Percentiles rank a stretch among this genome's conserved stretches.
Evolutionary conservation across 768 basidiomycete genomes (phyloP).

Genomic region (Auricularia sp.): DNA sequence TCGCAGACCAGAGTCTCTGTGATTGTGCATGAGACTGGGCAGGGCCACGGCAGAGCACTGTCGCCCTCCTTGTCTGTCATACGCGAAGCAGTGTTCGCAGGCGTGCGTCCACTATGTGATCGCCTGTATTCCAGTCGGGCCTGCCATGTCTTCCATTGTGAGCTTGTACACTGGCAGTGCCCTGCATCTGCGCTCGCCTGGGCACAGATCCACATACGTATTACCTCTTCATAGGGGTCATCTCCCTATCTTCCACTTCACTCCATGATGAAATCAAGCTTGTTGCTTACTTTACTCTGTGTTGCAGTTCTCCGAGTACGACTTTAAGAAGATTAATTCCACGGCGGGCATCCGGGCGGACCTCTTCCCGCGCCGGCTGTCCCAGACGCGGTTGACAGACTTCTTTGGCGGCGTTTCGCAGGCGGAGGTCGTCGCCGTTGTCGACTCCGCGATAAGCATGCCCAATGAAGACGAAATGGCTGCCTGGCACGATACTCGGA

Average conservation of each 20-base stretch:
- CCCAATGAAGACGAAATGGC: background rate
- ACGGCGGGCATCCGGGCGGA: slow-evolving; percentile 84
- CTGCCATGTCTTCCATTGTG: too few species aligned
- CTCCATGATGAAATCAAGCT: background rate
- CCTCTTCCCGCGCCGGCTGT: slow-evolving; percentile 52
- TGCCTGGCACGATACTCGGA: background rate
- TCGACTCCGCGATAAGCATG: background rate
- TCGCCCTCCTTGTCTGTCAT: too few species aligned
- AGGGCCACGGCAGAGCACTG: too few species aligned
- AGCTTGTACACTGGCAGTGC: background rate
- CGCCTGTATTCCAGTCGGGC: too few species aligned
- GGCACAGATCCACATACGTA: background rate
- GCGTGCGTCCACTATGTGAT: too few species aligned
- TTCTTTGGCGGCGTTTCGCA: slow-evolving; percentile 85
- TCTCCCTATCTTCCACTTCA: too few species aligned
- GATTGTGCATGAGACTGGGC: too few species aligned
- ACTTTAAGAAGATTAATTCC: slow-evolving; percentile 65
- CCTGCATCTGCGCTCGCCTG: background rate
- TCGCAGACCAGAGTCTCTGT: too few species aligned
- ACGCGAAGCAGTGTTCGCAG: too few species aligned
- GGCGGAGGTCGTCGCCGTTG: slow-evolving; percentile 46
- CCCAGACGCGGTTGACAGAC: slow-evolving; percentile 59
- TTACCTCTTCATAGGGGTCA: too few species aligned
- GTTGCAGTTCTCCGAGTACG: slow-evolving; percentile 71
- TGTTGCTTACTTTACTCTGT: too few species aligned